Evolutionary conservation across 2,329 filamentous ascomycete genomes (phyloP), one percentile per base, ranked within the genome.

Genomic region (Cladorrhinum sp.): DNA sequence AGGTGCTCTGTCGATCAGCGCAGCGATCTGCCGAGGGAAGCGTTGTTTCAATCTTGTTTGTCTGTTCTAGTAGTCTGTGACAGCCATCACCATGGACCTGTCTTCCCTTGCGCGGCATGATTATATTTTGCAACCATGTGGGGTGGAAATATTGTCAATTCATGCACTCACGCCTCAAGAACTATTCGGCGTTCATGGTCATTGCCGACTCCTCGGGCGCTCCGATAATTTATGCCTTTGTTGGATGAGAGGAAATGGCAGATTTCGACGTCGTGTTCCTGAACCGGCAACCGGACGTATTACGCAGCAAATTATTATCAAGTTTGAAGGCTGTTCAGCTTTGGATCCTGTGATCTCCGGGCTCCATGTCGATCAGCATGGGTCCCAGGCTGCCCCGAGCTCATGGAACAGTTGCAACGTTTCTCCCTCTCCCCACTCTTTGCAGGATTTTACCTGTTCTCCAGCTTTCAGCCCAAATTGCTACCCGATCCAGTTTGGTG

Each of bases 1-100:
- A 57, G 52, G 57, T 63, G 62, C 66, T 67, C 62, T 60, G 65
- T 65, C 66, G 67, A 69, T 69, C 67, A 57, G 51, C 63, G 57
- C 63, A 65, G 58, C 52, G 66, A 68, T 67, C 66, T 60, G 54
- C 57, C 57, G 61, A 58, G 28, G 48, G 42, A 48, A 14, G 9
- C 46, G 30, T 46, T 21, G n/a, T 46, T 46, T 18, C 6, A 21
- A 7, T 46, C 42, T 18, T 46, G 42, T 21, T 46, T 46, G 8
- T 8, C n/a, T 46, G n/a, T 3, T 46, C 18, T 46, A 16, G n/a
- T 21, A 16, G 16, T 46, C 14, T 3, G 33, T 28, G 33, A 16
- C 3, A 36, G 14, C 33, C 8, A 36, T 36, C 33, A 9, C 33
- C 33, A 36, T 36, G 33, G 12, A 36, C 2, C 3, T 36, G 4